Evolutionary conservation across 768 basidiomycete species (phyloP).

Genomic region (Phanerochaete sordida): DNA sequence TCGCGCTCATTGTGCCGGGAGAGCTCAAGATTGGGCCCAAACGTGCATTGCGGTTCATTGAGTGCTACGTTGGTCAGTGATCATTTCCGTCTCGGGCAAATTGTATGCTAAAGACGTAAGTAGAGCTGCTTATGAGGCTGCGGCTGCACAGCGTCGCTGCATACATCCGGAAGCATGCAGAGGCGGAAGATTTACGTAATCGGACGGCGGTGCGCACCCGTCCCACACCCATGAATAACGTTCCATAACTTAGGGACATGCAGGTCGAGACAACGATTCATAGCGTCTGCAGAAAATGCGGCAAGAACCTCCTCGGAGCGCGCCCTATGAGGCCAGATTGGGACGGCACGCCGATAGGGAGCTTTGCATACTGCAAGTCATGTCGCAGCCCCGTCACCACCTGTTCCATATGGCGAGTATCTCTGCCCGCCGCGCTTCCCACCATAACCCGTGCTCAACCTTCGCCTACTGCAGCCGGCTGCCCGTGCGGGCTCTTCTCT

Average conservation of each 20-base stretch:
- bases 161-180: conserved; percentile 67
- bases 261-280: conserved; percentile 74
- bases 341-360: conserved; percentile 30
- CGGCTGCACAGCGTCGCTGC: conserved; percentile 66
- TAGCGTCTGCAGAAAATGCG: conserved; percentile 64
- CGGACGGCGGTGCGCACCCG: conserved; percentile 45
- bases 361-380: conserved; percentile 49
- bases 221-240: neutral
- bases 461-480: conserved; percentile 50
- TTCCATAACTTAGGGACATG: neutral
- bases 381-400: conserved; percentile 46
- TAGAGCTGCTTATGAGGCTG: conserved; percentile 63
- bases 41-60: conserved; percentile 52
- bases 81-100: neutral
- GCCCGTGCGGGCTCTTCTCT: conserved; percentile 66
- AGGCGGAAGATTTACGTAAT: conserved; percentile 46
- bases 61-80: conserved; percentile 68
- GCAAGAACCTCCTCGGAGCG: conserved; percentile 46
- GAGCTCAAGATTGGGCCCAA: conserved; percentile 50
- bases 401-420: conserved; percentile 73
- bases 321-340: neutral
- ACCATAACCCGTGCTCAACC: conserved; percentile 1
- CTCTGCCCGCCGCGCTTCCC: neutral
- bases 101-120: neutral
- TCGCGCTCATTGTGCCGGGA: conserved; percentile 55